These are phyloP conservation scores for Hansenula sp. DNA, from an alignment of 1,139 yeast species.

Conservation along the genomic window DNA sequence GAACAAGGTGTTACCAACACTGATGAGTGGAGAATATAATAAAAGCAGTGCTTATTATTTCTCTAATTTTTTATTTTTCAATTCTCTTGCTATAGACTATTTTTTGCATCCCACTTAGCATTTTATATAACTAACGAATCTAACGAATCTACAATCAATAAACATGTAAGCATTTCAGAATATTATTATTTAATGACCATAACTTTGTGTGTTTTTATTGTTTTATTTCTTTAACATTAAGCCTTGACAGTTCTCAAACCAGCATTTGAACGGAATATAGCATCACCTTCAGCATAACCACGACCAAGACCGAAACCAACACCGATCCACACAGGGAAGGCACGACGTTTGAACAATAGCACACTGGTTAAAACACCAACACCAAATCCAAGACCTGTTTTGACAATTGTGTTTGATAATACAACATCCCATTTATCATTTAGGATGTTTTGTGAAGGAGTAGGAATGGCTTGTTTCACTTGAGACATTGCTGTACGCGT, in stretches of 20 bases:
- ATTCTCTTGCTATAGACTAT: no score
- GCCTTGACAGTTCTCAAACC: constrained; percentile 73
- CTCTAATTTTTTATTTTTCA: not conserved
- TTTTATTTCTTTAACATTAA: constrained; percentile 18
- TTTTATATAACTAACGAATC: no score
- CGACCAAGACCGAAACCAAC: constrained; percentile 96
- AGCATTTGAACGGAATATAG: constrained; percentile 80
- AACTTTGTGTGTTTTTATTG: not conserved
- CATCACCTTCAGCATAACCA: constrained; percentile 97
- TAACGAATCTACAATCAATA: no score
- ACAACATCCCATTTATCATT: constrained; percentile 97
- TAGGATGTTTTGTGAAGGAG: constrained; percentile 65
- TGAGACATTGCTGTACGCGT: no score
- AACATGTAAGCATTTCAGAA: no score
- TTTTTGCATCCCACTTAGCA: no score
- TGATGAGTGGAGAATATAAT: constrained; percentile 19
- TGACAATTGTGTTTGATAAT: constrained; percentile 87
- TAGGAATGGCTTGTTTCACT: constrained; percentile 25
- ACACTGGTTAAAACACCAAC: constrained; percentile 96
- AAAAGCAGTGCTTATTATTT: not conserved
- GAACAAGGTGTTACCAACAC: not conserved
- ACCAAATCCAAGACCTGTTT: constrained; percentile 97
- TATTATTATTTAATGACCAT: not conserved
- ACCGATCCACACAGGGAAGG: constrained; percentile 97
- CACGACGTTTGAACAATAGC: constrained; percentile 83